phyloP scores from a whole-genome alignment of 2,329 filamentous ascomycete species.

The Fusarium graminum region DNA sequence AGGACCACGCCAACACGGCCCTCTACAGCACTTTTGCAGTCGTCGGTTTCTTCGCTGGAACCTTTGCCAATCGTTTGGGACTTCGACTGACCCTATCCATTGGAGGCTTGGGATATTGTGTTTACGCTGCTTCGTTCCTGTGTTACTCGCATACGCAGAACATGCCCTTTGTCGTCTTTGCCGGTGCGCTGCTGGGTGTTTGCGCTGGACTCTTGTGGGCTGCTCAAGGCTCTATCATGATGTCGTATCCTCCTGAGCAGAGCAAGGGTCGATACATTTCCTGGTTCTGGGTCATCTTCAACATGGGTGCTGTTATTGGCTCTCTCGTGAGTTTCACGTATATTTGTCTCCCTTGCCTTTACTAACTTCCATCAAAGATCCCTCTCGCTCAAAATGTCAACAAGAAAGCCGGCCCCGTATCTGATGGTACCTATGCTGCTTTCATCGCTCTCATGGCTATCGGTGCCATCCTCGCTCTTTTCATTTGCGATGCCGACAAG shows the following conservation, averaged over 20 bases:
- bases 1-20: slow-evolving; percentile 76
- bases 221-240: slow-evolving; percentile 88
- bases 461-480: slow-evolving; percentile 61
- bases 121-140: slow-evolving; percentile 79
- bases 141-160: slow-evolving; percentile 77
- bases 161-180: slow-evolving; percentile 79
- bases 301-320: slow-evolving; percentile 89
- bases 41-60: slow-evolving; percentile 78
- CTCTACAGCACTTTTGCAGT: slow-evolving; percentile 79
- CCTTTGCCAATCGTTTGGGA: slow-evolving; percentile 81
- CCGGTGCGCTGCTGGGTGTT: slow-evolving; percentile 80
- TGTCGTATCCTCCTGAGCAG: slow-evolving; percentile 85
- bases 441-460: slow-evolving; percentile 63
- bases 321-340: slow-evolving; percentile 63
- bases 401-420: slow-evolving; percentile 62
- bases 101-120: slow-evolving; percentile 81
- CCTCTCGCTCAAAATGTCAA: slow-evolving; percentile 80
- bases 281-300: slow-evolving; percentile 96
- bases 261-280: slow-evolving; percentile 91
- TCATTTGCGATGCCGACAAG: slow-evolving; percentile 62
- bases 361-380: slow-evolving; percentile 58
- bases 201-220: slow-evolving; percentile 87
- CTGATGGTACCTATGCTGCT: slow-evolving; percentile 64
- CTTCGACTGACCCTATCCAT: slow-evolving; percentile 76
- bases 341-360: not conserved